phyloP scores from a whole-genome alignment of 495 filamentous ascomycete genomes.

The Aspergillus nanangensis region DNA sequence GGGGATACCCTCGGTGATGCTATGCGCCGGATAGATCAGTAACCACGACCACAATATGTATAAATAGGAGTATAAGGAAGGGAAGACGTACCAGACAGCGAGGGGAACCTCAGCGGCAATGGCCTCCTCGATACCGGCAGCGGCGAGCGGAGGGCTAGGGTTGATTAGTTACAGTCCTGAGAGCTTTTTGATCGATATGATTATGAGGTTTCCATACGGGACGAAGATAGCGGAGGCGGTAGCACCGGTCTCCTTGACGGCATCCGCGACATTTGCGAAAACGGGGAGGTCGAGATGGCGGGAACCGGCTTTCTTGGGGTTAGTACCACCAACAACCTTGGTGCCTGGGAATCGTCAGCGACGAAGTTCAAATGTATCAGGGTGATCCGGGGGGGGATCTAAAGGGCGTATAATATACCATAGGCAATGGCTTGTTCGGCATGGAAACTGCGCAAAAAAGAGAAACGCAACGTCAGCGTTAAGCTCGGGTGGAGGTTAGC shows the following conservation, averaged over 20 bases:
- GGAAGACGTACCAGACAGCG: slow-evolving; percentile 68
- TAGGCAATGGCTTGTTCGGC: slow-evolving; percentile 97
- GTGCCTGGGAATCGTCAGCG: slow-evolving; percentile 62
- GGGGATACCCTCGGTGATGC: slow-evolving; percentile 97
- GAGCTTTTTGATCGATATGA: not conserved
- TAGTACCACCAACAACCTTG: slow-evolving; percentile 95
- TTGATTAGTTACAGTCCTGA: slow-evolving; percentile 9
- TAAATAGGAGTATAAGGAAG: slow-evolving; percentile 11
- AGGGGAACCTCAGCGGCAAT: slow-evolving; percentile 87
- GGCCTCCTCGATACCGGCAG: slow-evolving; percentile 94
- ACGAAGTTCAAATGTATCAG: slow-evolving; percentile 13
- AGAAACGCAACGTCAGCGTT: slow-evolving; percentile 39
- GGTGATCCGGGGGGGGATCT: no score
- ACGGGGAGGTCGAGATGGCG: slow-evolving; percentile 89
- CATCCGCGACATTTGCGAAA: slow-evolving; percentile 84
- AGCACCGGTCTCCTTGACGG: slow-evolving; percentile 86
- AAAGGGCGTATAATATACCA: no score
- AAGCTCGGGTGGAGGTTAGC: slow-evolving; percentile 5
- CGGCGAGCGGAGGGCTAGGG: slow-evolving; percentile 78
- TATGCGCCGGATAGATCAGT: slow-evolving; percentile 17
- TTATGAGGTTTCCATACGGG: slow-evolving; percentile 55
- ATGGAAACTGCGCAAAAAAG: slow-evolving; percentile 67
- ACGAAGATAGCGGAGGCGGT: slow-evolving; percentile 95
- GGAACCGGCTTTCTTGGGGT: slow-evolving; percentile 95
- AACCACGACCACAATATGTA: slow-evolving; percentile 5